A percentile compares a stretch with the other conserved stretches of the same genome.
Conservation (phyloP, 1,139 yeast genomes). For the Yamadazyma diospyri region DNA sequence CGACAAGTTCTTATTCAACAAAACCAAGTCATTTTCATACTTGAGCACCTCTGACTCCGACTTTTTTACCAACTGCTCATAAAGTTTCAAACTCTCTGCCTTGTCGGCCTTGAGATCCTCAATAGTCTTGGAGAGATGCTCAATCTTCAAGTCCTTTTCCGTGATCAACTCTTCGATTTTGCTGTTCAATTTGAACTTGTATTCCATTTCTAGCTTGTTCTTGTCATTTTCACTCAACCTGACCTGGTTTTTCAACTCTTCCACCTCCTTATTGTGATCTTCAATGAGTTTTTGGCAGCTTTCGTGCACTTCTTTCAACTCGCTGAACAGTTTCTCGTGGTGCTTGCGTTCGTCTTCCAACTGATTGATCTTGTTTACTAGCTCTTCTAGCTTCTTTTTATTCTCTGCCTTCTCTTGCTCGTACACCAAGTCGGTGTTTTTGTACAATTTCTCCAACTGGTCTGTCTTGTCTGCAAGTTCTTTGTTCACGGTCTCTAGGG, state of each 20-base stretch:
- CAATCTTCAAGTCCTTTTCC: conserved; percentile 21
- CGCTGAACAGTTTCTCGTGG: conserved; percentile 2
- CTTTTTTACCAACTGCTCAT: conserved; percentile 8
- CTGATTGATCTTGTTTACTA: conserved; percentile 7
- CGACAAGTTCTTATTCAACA: conserved; percentile 8
- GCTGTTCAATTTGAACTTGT: conserved; percentile 26
- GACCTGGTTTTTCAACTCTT: conserved; percentile 9
- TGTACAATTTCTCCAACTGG: conserved; percentile 6
- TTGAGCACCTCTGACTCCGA: conserved; percentile 10
- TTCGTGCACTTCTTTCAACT: conserved; percentile 1
- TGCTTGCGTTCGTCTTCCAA: conserved; percentile 9
- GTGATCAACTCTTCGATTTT: conserved; percentile 28
- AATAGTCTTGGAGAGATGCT: conserved; percentile 8
- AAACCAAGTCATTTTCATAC: conserved; percentile 10
- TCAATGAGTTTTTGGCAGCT: conserved; percentile 2
- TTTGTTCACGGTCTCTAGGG: conserved; percentile 11
- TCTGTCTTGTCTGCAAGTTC: conserved; percentile 9
- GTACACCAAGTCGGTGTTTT: conserved; percentile 3
- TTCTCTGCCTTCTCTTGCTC: conserved; percentile 3
- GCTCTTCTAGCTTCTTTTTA: not conserved
- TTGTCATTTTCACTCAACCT: conserved; percentile 11
- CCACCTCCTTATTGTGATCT: not conserved
- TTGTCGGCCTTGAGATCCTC: conserved; percentile 10
- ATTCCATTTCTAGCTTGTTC: conserved; percentile 19
- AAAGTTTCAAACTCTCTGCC: conserved; percentile 7